Evolutionary conservation across 139 green algal species (phyloP).

Genomic region (Haematococcus sp.): DNA sequence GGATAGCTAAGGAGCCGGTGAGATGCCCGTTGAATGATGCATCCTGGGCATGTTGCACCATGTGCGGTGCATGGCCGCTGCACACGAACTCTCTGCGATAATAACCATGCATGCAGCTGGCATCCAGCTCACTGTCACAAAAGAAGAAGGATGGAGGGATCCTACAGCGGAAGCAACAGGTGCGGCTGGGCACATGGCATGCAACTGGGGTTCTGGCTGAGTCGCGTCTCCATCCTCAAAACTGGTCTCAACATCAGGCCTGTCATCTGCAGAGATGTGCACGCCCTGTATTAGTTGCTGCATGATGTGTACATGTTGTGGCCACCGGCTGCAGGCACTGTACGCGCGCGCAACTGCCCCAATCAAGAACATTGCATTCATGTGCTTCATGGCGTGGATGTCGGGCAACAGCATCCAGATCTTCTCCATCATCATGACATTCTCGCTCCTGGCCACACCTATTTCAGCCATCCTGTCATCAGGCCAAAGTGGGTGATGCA

Average conservation of each 20-base stretch:
- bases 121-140: not conserved
- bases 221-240: not conserved
- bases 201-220: not conserved
- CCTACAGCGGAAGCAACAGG: conserved; percentile 29
- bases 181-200: too few species aligned
- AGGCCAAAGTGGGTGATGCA: conserved; percentile 47
- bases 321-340: conserved; percentile 7
- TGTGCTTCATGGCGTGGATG: conserved; percentile 98
- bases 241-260: too few species aligned
- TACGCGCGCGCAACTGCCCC: conserved; percentile 11
- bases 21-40: not conserved
- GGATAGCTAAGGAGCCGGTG: conserved; percentile 41
- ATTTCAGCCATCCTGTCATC: conserved; percentile 75
- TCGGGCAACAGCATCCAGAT: conserved; percentile 86
- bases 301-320: not conserved
- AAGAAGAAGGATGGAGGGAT: conserved; percentile 23
- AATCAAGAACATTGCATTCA: conserved; percentile 45
- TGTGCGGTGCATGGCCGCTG: too few species aligned
- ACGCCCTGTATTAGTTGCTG: too few species aligned
- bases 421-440: conserved; percentile 90
- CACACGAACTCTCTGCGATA: too few species aligned
- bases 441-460: conserved; percentile 76
- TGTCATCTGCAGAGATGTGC: too few species aligned
- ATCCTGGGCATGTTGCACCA: not conserved
- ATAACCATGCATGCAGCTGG: not conserved